Evolutionary conservation across 2,329 filamentous ascomycete species (phyloP).

Genomic region (Teratosphaeria zuluensis): DNA sequence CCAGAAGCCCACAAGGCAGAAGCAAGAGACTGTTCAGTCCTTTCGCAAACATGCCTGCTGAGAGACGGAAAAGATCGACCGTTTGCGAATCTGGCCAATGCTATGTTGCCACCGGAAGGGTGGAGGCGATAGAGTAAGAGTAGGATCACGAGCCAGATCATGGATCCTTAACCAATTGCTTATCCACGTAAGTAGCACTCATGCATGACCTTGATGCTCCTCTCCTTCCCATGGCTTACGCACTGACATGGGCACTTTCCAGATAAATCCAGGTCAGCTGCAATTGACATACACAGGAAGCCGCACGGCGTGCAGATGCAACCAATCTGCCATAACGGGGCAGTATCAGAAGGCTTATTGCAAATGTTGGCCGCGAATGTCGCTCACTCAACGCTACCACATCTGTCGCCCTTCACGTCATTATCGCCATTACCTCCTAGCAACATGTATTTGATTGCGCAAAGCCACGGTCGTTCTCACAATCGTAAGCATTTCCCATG

Average conservation of each 20-base stretch:
- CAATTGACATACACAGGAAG: neutral
- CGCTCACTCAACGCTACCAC: neutral
- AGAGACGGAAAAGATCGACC: neutral
- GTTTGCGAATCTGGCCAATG: too few species aligned
- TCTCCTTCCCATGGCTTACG: neutral
- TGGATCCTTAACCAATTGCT: neutral
- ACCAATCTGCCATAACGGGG: neutral
- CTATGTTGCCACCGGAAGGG: too few species aligned
- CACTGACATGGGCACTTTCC: neutral
- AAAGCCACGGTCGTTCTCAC: neutral
- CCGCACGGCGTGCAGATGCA: too few species aligned
- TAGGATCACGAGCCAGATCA: neutral
- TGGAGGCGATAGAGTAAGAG: too few species aligned
- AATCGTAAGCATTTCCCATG: neutral
- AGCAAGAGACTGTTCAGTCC: neutral
- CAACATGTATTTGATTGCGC: neutral
- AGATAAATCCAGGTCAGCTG: neutral
- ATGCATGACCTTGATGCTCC: neutral
- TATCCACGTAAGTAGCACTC: neutral
- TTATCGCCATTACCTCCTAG: neutral
- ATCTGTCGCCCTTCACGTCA: neutral
- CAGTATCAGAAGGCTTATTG: neutral
- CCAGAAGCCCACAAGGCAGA: neutral
- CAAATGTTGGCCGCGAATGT: neutral
- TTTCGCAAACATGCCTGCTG: neutral